phyloP scores from a whole-genome alignment of 805 yeast genomes.

The Ogataea zsoltii region DNA sequence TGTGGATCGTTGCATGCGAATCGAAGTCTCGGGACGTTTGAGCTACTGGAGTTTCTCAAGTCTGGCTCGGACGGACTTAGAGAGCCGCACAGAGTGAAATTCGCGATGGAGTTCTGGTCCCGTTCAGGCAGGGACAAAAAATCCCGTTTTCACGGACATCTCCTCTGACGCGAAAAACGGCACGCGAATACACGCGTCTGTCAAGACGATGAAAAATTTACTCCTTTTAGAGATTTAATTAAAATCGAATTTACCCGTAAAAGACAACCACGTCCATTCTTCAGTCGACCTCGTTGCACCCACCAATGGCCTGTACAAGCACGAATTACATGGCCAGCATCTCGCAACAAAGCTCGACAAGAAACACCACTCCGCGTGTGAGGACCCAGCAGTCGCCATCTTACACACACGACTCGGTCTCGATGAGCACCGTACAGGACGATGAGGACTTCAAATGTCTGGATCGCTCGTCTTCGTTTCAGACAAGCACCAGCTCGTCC shows the following conservation, averaged over 20 bases:
- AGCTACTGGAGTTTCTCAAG: no score
- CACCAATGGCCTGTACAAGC: slow-evolving; percentile 6
- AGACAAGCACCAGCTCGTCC: slow-evolving; percentile 37
- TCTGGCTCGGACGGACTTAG: no score
- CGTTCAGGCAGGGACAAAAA: no score
- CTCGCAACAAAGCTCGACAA: slow-evolving; percentile 1
- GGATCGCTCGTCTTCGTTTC: slow-evolving; percentile 39
- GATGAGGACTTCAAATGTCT: slow-evolving; percentile 35
- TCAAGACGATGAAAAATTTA: slow-evolving; percentile 4
- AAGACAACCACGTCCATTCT: neutral
- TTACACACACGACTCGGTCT: slow-evolving; percentile 30
- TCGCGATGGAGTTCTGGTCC: no score
- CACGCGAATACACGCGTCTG: neutral
- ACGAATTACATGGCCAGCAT: slow-evolving; percentile 7
- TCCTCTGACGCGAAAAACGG: slow-evolving; percentile 2
- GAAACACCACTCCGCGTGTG: slow-evolving; percentile 5
- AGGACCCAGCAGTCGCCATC: slow-evolving; percentile 21
- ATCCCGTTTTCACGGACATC: neutral
- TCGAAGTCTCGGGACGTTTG: no score
- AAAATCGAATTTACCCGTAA: neutral
- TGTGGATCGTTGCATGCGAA: no score
- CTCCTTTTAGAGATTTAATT: slow-evolving; percentile 5
- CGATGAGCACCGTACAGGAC: slow-evolving; percentile 36
- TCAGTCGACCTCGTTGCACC: neutral
- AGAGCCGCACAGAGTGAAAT: no score